phyloP scores from a whole-genome alignment of 2,329 filamentous ascomycete species.

The Microsporum canis region DNA sequence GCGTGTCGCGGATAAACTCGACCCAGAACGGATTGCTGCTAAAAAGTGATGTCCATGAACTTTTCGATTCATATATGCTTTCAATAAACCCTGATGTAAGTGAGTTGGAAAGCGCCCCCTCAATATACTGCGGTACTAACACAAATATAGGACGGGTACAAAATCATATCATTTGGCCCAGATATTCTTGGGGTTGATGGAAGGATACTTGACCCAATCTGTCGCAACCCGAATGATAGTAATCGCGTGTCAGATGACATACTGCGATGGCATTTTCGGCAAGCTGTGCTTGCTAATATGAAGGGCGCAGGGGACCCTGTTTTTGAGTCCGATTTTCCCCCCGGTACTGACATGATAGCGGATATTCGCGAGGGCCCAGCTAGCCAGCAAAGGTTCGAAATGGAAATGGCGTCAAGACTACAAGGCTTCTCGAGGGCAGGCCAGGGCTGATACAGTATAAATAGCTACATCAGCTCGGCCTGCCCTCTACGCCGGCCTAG shows the following conservation, averaged over 20 bases:
- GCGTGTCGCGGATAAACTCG: background rate
- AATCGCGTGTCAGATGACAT: background rate
- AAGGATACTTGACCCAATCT: slow-evolving; percentile 13
- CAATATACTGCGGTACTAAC: slow-evolving; percentile 3
- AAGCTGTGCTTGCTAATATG: slow-evolving; percentile 17
- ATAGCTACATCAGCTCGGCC: background rate
- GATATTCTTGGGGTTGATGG: slow-evolving; percentile 11
- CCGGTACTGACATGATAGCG: background rate
- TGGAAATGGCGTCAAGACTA: background rate
- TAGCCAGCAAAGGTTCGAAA: background rate
- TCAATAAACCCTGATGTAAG: background rate
- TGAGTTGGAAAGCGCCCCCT: background rate
- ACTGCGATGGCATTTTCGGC: slow-evolving; percentile 15
- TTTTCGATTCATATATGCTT: background rate
- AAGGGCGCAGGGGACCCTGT: slow-evolving; percentile 14
- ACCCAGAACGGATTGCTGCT: background rate
- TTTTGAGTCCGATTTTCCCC: slow-evolving; percentile 13
- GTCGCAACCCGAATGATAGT: slow-evolving; percentile 9
- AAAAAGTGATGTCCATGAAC: background rate
- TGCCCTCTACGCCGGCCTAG: background rate
- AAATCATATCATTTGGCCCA: slow-evolving; percentile 7
- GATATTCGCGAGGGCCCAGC: background rate
- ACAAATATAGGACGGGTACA: slow-evolving; percentile 13
- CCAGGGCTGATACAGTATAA: background rate
- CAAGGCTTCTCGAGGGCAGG: background rate